Conservation (phyloP, 331 rosid species). For the Malus hybrid region DNA sequence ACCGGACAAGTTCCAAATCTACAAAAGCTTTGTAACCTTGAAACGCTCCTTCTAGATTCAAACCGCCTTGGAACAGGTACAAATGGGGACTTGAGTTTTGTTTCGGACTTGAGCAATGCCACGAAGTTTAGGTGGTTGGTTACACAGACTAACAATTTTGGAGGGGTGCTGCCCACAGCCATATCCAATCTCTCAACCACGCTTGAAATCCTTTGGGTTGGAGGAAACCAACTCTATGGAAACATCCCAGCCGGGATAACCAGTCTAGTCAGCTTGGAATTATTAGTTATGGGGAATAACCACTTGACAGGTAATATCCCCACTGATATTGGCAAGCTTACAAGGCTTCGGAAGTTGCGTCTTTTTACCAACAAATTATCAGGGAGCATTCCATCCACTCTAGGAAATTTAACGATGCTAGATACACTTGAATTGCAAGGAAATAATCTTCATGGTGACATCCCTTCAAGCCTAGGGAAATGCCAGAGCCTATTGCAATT, state of each 20-base stretch:
- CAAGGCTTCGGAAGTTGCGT: too few relatives aligned
- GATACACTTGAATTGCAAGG: too few relatives aligned
- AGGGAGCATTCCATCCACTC: too few relatives aligned
- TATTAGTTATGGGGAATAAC: neutral
- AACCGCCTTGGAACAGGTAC: neutral
- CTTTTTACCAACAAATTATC: too few relatives aligned
- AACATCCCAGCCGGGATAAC: neutral
- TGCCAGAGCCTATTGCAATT: too few relatives aligned
- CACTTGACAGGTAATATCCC: constrained; percentile 10
- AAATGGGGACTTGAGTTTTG: neutral
- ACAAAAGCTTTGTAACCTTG: neutral
- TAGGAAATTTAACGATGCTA: too few relatives aligned
- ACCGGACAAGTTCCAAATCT: neutral
- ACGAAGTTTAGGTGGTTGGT: neutral
- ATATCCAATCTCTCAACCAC: constrained; percentile 10
- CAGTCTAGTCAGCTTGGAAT: neutral
- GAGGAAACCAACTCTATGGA: constrained; percentile 1
- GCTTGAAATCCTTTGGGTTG: neutral
- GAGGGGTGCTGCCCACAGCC: neutral
- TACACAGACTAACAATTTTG: neutral
- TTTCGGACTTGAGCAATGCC: constrained; percentile 1
- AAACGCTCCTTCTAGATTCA: rapidly evolving
- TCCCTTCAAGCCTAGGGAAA: too few relatives aligned
- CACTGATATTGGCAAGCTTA: neutral
- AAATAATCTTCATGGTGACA: too few relatives aligned